phyloP scores from a whole-genome alignment of 768 basidiomycete genomes.

The Tricholomella constricta region DNA sequence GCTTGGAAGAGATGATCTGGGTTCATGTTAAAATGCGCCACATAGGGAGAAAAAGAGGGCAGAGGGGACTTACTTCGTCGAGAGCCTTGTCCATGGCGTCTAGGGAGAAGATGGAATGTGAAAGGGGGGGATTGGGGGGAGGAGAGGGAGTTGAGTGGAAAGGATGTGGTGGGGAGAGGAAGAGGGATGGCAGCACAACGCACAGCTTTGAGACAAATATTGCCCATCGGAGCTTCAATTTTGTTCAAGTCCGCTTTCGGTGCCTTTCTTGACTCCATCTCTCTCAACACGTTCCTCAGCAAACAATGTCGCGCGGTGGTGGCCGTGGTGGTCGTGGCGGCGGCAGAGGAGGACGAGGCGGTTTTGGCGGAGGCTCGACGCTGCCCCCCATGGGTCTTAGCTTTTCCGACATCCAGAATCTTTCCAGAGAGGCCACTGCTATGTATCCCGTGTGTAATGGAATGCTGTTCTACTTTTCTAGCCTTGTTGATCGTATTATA shows the following conservation, averaged over 20 bases:
- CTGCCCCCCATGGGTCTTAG: constrained; percentile 79
- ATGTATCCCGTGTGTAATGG: constrained; percentile 74
- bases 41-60: constrained; percentile 12
- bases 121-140: constrained; percentile 20
- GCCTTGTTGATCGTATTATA: constrained; percentile 20
- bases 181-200: constrained; percentile 11
- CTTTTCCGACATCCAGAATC: constrained; percentile 74
- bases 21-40: constrained; percentile 21
- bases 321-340: constrained; percentile 41
- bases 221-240: constrained; percentile 44
- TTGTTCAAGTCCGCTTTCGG: constrained; percentile 27
- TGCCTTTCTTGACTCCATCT: constrained; percentile 14
- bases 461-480: constrained; percentile 20
- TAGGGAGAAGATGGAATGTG: constrained; percentile 8
- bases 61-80: constrained; percentile 62
- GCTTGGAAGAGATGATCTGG: constrained; percentile 71
- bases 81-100: constrained; percentile 78
- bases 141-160: constrained; percentile 34
- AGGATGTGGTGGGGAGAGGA: constrained; percentile 18
- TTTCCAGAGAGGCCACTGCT: constrained; percentile 75
- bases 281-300: constrained; percentile 10
- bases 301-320: constrained; percentile 42
- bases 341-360: constrained; percentile 52
- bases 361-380: constrained; percentile 51
- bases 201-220: constrained; percentile 23